Evolutionary conservation across 208 protist genomes (phyloP).

Genomic region (Trypanosoma melophagium): DNA sequence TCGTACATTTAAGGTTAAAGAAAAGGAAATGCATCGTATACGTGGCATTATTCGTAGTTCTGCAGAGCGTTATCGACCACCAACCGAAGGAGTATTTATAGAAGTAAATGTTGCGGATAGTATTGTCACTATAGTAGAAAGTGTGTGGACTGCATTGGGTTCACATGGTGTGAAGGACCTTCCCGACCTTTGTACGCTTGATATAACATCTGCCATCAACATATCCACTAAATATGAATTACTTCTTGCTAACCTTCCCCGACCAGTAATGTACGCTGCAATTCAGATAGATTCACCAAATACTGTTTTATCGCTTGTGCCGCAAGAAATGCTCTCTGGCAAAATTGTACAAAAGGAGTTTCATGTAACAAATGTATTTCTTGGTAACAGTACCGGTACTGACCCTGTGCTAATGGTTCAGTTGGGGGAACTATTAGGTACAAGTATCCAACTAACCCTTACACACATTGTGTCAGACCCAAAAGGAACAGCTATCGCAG

Average conservation of each 20-base stretch:
- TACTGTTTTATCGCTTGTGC: constrained; percentile 19
- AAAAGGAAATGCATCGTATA: constrained; percentile 22
- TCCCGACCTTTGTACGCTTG: constrained; percentile 37
- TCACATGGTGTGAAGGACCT: constrained; percentile 37
- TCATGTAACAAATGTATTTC: constrained; percentile 13
- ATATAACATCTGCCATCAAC: constrained; percentile 33
- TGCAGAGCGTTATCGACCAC: constrained; percentile 37
- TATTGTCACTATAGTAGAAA: constrained; percentile 18
- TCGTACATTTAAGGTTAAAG: constrained; percentile 42
- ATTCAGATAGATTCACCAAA: constrained; percentile 31
- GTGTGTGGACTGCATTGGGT: constrained; percentile 50
- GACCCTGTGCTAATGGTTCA: constrained; percentile 52
- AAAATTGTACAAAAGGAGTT: constrained; percentile 18
- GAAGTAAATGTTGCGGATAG: constrained; percentile 53
- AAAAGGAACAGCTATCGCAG: constrained; percentile 40
- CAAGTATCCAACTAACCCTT: constrained; percentile 34
- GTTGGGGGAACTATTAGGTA: constrained; percentile 38
- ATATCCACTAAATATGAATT: constrained; percentile 46
- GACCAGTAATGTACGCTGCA: constrained; percentile 34
- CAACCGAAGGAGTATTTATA: constrained; percentile 33
- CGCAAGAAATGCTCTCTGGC: constrained; percentile 17
- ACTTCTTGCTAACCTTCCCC: constrained; percentile 38
- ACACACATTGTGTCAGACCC: constrained; percentile 54
- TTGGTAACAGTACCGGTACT: constrained; percentile 34
- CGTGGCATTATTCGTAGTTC: constrained; percentile 47